These are phyloP conservation scores for Rubia yunnanensis DNA, from an alignment of 257 asterid genomes.

Conservation along the genomic window DNA sequence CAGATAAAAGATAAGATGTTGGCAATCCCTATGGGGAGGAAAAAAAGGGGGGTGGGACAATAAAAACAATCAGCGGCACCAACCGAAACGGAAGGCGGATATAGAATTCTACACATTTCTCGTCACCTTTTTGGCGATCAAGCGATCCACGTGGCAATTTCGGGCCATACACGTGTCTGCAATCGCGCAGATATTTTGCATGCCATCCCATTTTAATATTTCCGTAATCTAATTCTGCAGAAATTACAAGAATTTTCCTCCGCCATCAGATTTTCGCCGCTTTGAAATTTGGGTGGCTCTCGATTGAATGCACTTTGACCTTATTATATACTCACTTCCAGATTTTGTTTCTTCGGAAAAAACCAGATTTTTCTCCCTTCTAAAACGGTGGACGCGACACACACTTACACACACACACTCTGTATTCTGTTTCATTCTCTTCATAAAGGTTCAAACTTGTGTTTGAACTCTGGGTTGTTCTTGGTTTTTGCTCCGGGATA, in stretches of 20 bases:
- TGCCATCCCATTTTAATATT: neutral
- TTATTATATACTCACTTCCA: neutral
- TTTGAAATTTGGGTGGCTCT: conserved; percentile 6
- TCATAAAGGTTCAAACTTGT: neutral
- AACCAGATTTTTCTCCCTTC: neutral
- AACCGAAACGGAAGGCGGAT: conserved; percentile 1
- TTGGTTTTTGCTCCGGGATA: neutral
- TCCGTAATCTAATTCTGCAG: neutral
- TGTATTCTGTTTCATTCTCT: neutral
- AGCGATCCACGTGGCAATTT: conserved; percentile 40
- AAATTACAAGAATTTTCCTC: conserved; percentile 13
- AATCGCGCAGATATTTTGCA: conserved; percentile 41
- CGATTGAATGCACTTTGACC: neutral
- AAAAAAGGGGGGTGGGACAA: neutral
- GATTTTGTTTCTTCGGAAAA: neutral
- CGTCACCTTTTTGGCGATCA: conserved; percentile 20
- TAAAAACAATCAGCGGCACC: conserved; percentile 11
- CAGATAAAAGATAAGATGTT: too few relatives aligned
- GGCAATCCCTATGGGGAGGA: too few relatives aligned
- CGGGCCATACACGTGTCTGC: conserved; percentile 34
- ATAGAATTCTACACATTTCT: conserved; percentile 3
- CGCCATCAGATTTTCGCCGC: conserved; percentile 57
- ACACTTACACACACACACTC: neutral
- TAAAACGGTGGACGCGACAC: neutral
- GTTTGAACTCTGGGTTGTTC: neutral